Evolutionary conservation across 2,329 filamentous ascomycete species (phyloP), one percentile per base, ranked within the genome.

Genomic region (Colletotrichum cuscutae): DNA sequence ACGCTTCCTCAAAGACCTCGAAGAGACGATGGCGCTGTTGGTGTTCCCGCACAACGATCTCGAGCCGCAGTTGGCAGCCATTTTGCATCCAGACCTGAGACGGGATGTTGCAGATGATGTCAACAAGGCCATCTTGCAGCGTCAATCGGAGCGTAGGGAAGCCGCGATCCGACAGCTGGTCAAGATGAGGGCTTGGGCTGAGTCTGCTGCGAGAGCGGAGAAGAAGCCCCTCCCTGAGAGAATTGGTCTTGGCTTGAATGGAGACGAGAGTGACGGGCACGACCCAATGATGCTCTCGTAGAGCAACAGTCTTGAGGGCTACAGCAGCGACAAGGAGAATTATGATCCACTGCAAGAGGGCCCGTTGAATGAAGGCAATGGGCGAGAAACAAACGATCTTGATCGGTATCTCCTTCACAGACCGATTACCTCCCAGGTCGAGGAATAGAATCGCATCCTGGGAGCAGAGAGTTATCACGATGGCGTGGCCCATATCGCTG

Each of bases 21-120:
- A 99, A 82, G 90, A 92, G 80, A 98, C 97, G 0, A 98, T 99
- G 92, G 93, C 95, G 0, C 88, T 99, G 53, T 87, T 99, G 52
- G 93, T 99, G 56, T 98, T 98, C 77, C 92, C 94, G 1, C 89
- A 90, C n/a, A 93, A 97, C 65, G 92, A 90, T 65, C 88, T 98
- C 49, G 90, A 94, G 57, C 91, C 94, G 2, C 91, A 94, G 61
- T 86, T 98, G 37, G 91, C 92, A 49, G 90, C 90, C 59, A 86
- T 99, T 32, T 86, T 99, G 22, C 89, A 97, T 76, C 94, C 95
- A 2, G 89, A 91, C 60, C 87, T 98, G 57, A 91, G 97, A 74
- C 91, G 92, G 76, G 90, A 92, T 56, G 95, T 98, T n/a, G 97
- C 97, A 5, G 92, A 92, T 74, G 89, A 89, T 77, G 97, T 99